Evolutionary conservation across 208 protist genomes (phyloP).

Genomic region (Endotrypanum monterogeii): DNA sequence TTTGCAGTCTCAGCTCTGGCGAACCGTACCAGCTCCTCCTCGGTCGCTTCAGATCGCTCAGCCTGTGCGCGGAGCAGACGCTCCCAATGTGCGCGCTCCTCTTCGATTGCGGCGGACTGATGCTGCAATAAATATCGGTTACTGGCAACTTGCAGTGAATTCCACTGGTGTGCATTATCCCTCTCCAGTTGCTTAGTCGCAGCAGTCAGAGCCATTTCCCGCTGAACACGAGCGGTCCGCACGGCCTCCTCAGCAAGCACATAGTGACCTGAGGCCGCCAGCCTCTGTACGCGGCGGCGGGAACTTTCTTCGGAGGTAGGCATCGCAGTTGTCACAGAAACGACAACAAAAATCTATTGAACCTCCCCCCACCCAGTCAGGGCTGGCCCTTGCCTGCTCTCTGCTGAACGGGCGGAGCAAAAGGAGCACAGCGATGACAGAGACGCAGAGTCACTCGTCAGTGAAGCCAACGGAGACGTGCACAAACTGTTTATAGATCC

Average conservation of each 20-base stretch:
- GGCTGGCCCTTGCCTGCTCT: background rate
- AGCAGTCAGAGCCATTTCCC: slow-evolving; percentile 9
- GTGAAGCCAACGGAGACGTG: background rate
- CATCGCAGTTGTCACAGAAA: slow-evolving; percentile 3
- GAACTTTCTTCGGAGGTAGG: background rate
- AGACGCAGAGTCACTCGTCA: background rate
- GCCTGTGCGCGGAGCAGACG: slow-evolving; percentile 33
- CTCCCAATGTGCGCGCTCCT: slow-evolving; percentile 24
- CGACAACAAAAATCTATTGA: background rate
- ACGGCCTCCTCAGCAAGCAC: slow-evolving; percentile 26
- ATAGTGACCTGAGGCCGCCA: slow-evolving; percentile 40
- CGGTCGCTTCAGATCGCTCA: slow-evolving; percentile 36
- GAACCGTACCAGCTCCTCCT: slow-evolving; percentile 51
- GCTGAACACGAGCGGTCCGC: slow-evolving; percentile 13
- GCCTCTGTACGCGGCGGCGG: slow-evolving; percentile 21
- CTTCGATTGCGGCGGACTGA: slow-evolving; percentile 10
- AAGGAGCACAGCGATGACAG: background rate
- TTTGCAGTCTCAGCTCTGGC: slow-evolving; percentile 25
- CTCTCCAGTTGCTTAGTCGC: slow-evolving; percentile 37
- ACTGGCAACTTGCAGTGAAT: slow-evolving; percentile 50
- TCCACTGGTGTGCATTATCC: slow-evolving; percentile 60
- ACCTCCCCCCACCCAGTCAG: background rate
- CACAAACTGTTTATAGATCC: background rate
- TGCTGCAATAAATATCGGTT: slow-evolving; percentile 17
- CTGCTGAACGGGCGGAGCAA: background rate